Conservation (phyloP, 345 rosid species). For the Aurinia saxatilis region DNA sequence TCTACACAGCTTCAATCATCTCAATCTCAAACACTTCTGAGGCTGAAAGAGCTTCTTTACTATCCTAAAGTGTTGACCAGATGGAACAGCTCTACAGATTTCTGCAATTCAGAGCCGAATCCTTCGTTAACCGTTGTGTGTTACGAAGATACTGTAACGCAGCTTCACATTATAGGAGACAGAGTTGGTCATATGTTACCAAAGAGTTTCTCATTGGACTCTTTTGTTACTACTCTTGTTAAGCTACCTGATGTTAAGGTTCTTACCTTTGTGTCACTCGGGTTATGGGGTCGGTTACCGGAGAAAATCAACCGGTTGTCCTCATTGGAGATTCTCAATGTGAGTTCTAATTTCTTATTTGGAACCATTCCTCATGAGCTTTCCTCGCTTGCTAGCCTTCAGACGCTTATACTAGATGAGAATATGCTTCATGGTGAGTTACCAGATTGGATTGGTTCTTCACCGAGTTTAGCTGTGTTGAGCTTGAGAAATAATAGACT, state of each 20-base stretch:
- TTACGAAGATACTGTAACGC: conserved; percentile 72
- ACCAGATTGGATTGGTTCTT: conserved; percentile 57
- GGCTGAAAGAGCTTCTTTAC: conserved; percentile 60
- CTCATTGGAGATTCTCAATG: conserved; percentile 71
- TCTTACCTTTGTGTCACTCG: conserved; percentile 72
- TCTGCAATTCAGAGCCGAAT: conserved; percentile 71
- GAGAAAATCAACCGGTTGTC: conserved; percentile 58
- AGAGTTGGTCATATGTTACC: conserved; percentile 46
- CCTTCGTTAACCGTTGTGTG: conserved; percentile 67
- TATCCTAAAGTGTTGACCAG: conserved; percentile 48
- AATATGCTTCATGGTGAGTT: conserved; percentile 65
- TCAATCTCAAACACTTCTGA: conserved; percentile 56
- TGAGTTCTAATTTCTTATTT: conserved; percentile 68
- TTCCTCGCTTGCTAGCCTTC: conserved; percentile 51
- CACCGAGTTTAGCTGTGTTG: conserved; percentile 55
- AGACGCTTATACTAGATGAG: conserved; percentile 73
- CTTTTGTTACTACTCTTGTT: conserved; percentile 67
- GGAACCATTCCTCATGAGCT: conserved; percentile 64
- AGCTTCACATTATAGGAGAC: conserved; percentile 69
- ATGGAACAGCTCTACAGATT: conserved; percentile 72
- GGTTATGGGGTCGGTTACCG: conserved; percentile 86
- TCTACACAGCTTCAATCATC: conserved; percentile 73
- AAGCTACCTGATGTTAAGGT: conserved; percentile 75
- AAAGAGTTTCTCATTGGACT: conserved; percentile 62
- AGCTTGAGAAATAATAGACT: conserved; percentile 70